Conservation (phyloP, 208 protist species). For the Trichomonas vaginalis region DNA sequence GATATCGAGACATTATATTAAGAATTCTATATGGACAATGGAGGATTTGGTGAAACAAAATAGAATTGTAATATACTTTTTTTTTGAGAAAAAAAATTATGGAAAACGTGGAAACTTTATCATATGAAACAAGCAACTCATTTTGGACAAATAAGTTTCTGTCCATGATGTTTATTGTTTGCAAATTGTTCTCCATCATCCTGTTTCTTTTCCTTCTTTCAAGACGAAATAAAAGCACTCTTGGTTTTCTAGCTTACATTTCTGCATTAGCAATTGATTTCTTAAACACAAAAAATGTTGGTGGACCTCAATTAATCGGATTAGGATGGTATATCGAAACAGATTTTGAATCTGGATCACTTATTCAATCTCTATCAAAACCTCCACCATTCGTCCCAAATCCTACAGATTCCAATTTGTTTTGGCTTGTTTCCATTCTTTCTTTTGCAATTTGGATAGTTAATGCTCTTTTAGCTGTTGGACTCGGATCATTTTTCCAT, state of each 20-base stretch:
- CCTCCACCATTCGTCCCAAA: neutral
- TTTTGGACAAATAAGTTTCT: no score
- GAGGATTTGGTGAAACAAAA: no score
- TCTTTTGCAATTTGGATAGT: neutral
- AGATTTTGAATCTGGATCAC: neutral
- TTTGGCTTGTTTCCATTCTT: neutral
- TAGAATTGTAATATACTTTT: no score
- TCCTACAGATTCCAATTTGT: neutral
- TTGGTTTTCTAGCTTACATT: neutral
- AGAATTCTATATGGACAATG: no score
- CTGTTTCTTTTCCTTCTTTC: neutral
- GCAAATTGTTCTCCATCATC: neutral
- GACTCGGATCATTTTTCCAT: neutral
- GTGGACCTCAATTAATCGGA: neutral
- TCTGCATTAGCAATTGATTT: neutral
- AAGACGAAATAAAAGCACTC: neutral
- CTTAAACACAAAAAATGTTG: neutral
- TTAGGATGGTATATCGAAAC: neutral
- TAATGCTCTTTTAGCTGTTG: neutral
- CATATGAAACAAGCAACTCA: no score
- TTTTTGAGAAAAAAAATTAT: no score
- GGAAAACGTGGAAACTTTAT: no score
- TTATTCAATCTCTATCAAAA: neutral
- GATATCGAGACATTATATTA: no score
- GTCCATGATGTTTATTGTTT: neutral